A percentile compares a stretch with the other conserved stretches of the same genome.
Conservation (phyloP, 1,284 basidiomycete genomes). For the Trametes polyzona region DNA sequence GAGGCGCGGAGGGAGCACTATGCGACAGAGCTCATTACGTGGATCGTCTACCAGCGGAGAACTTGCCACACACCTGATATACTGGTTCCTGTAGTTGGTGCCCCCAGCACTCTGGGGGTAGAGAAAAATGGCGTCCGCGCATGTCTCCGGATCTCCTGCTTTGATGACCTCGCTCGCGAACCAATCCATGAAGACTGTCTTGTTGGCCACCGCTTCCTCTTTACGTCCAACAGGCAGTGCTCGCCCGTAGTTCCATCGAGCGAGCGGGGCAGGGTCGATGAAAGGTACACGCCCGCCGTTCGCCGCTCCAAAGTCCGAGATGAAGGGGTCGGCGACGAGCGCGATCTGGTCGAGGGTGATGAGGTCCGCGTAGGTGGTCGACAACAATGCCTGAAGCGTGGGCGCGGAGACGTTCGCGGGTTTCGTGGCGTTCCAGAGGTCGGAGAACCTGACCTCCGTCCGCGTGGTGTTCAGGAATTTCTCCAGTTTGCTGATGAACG, state of each 20-base stretch:
- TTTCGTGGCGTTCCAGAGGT: slow-evolving; percentile 37
- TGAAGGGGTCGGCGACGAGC: slow-evolving; percentile 42
- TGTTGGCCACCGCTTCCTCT: slow-evolving; percentile 31
- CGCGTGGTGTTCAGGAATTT: slow-evolving; percentile 39
- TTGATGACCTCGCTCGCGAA: slow-evolving; percentile 37
- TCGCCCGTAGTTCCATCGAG: slow-evolving; percentile 41
- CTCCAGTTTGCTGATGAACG: slow-evolving; percentile 40
- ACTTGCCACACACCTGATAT: slow-evolving; percentile 25
- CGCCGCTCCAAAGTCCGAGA: slow-evolving; percentile 39
- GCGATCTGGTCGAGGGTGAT: slow-evolving; percentile 43
- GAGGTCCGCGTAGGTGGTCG: slow-evolving; percentile 39
- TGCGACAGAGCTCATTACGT: slow-evolving; percentile 13
- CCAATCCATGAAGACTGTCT: slow-evolving; percentile 43
- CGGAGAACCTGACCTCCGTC: slow-evolving; percentile 37
- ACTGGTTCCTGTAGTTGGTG: slow-evolving; percentile 34
- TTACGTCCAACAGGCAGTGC: slow-evolving; percentile 30
- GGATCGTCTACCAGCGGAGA: slow-evolving; percentile 4
- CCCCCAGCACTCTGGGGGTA: slow-evolving; percentile 39
- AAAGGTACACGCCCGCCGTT: slow-evolving; percentile 44
- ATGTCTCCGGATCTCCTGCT: slow-evolving; percentile 33
- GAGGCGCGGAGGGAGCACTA: slow-evolving; percentile 30
- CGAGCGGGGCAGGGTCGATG: slow-evolving; percentile 42
- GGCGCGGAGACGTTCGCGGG: slow-evolving; percentile 33
- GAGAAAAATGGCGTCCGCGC: slow-evolving; percentile 42
- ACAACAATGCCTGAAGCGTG: slow-evolving; percentile 34